These are phyloP conservation scores for Phanerochaete carnosa DNA, from an alignment of 768 basidiomycete genomes.

Conservation along the genomic window DNA sequence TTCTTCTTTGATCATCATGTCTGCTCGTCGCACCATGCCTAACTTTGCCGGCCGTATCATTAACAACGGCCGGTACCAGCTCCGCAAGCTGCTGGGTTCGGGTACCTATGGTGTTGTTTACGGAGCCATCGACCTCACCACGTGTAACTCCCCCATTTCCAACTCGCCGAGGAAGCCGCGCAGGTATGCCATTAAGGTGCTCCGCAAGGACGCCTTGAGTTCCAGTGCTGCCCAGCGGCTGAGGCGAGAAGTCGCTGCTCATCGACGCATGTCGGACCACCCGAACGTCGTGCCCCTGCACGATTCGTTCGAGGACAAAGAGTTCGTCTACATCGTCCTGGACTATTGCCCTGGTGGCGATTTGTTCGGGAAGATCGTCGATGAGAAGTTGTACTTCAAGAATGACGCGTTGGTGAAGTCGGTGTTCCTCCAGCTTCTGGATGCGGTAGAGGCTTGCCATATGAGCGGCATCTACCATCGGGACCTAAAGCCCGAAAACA, in stretches of 20 bases:
- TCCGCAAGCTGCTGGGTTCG: slow-evolving; percentile 17
- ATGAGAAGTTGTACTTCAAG: slow-evolving; percentile 31
- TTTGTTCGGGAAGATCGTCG: slow-evolving; percentile 43
- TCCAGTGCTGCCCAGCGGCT: slow-evolving; percentile 5
- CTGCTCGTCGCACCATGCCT: slow-evolving; percentile 13
- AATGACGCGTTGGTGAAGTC: slow-evolving; percentile 41
- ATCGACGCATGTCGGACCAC: slow-evolving; percentile 49
- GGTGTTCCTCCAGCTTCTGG: slow-evolving; percentile 51
- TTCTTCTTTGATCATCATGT: neutral
- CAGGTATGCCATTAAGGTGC: slow-evolving; percentile 17
- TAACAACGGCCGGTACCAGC: slow-evolving; percentile 17
- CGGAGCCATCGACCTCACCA: slow-evolving; percentile 14
- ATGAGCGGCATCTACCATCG: slow-evolving; percentile 74
- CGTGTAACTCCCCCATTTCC: neutral
- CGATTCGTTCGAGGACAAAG: slow-evolving; percentile 55
- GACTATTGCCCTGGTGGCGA: slow-evolving; percentile 40
- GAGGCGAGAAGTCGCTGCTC: slow-evolving; percentile 58
- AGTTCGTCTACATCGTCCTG: slow-evolving; percentile 64
- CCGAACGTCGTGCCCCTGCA: slow-evolving; percentile 68
- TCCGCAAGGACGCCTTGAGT: slow-evolving; percentile 13
- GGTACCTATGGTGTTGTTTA: slow-evolving; percentile 24
- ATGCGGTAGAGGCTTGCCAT: slow-evolving; percentile 51
- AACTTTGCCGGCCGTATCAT: slow-evolving; percentile 17
- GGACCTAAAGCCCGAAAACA: slow-evolving; percentile 99
- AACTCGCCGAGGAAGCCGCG: slow-evolving; percentile 1